Evolutionary conservation across 768 basidiomycete species (phyloP), one percentile per base, ranked within the genome.

Genomic region (Mrakia gelida): DNA sequence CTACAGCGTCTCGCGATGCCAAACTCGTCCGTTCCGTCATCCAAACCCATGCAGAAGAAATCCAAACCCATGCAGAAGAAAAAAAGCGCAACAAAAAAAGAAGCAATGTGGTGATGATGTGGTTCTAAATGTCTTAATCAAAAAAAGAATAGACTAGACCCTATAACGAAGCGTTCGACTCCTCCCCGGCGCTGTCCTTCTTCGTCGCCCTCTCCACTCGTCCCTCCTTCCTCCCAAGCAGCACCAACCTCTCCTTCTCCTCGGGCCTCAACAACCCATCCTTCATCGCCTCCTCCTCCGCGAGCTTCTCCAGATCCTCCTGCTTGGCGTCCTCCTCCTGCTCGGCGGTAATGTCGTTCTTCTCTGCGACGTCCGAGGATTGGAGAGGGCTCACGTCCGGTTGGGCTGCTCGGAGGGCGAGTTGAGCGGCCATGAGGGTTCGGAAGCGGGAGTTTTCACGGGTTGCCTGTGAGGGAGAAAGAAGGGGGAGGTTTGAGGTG

Each of bases 401-500:
- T 43, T 73, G 71, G 16, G 52, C 30, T 34, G 52, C 62, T 62
- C 56, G n/a, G 18, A 78, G 72, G 26, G 77, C 88, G 65, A 96
- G 86, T 82, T 97, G 95, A 4, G 94, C 93, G 32, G 93, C 92
- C 94, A 97, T 95, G 68, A 97, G 87, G 11, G 87, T 86, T 16
- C 93, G 88, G 87, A 97, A 97, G 74, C 93, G 87, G 62, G 93
- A 94, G 81, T 90, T 89, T 74, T 86, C 85, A 38, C 87, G 87
- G 79, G 88, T 87, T n/a, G 91, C 88, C 91, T 92, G 80, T 49
- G 74, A 43, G 79, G 16, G 45, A 72, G 70, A 77, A 63, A 67
- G 26, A 30, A 62, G 78, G 13, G n/a, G 72, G 68, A 26, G 75
- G 23, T 34, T 15, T 38, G 65, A 43, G 61, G 73, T 73, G 63